Conservation (phyloP, 148 eudicot genomes). For the Diospyros lotus region DNA sequence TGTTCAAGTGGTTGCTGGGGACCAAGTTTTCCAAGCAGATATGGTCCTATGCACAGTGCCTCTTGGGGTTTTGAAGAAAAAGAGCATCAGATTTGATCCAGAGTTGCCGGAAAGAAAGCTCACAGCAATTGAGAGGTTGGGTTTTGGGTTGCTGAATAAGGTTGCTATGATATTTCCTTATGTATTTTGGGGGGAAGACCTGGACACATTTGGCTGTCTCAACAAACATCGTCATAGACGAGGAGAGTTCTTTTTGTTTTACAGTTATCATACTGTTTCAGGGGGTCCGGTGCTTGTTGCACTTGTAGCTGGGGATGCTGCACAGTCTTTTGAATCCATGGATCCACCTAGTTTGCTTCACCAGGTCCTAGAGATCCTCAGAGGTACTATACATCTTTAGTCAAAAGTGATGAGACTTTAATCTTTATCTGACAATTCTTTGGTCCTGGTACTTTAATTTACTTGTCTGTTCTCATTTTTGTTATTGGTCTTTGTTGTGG, state of each 20-base stretch:
- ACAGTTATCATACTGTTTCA: slow-evolving; percentile 88
- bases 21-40: slow-evolving; percentile 78
- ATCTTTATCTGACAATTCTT: not conserved
- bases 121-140: slow-evolving; percentile 73
- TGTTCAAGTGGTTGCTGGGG: slow-evolving; percentile 73
- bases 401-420: slow-evolving; percentile 10
- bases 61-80: slow-evolving; percentile 78
- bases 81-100: slow-evolving; percentile 62
- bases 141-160: slow-evolving; percentile 93
- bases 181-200: slow-evolving; percentile 92
- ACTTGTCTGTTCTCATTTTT: not conserved
- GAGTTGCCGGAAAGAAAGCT: slow-evolving; percentile 73
- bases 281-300: slow-evolving; percentile 86
- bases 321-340: slow-evolving; percentile 59
- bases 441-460: not conserved
- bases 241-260: slow-evolving; percentile 84
- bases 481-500: not conserved
- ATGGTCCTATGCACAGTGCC: slow-evolving; percentile 82
- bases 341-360: slow-evolving; percentile 62
- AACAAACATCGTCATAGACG: slow-evolving; percentile 48
- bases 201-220: slow-evolving; percentile 87
- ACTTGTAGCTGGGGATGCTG: slow-evolving; percentile 86
- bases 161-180: slow-evolving; percentile 86
- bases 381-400: slow-evolving; percentile 50
- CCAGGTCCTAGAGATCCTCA: slow-evolving; percentile 63